Evolutionary conservation across 495 filamentous ascomycete genomes (phyloP).

Genomic region (Aspergillus mulundensis): DNA sequence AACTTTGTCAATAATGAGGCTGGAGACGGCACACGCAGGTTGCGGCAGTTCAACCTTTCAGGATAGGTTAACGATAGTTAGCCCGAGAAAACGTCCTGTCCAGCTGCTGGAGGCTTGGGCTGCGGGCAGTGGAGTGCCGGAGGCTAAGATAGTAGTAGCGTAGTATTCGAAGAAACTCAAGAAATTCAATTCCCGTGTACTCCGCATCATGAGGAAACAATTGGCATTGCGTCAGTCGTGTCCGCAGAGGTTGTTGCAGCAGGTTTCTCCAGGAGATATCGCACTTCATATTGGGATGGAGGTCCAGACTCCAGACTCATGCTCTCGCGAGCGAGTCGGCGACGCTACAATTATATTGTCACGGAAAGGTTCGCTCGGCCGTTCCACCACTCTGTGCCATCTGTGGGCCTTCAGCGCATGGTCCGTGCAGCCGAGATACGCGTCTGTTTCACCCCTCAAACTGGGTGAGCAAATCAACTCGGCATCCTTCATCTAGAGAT

Average conservation of each 20-base stretch:
- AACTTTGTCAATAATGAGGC: too few relatives aligned
- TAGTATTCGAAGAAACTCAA: neutral
- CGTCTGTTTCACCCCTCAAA: constrained; percentile 36
- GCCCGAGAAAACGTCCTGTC: neutral
- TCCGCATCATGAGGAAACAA: too few relatives aligned
- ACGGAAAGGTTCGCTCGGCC: neutral
- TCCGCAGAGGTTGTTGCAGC: too few relatives aligned
- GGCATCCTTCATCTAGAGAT: neutral
- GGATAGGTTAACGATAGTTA: neutral
- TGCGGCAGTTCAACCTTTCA: neutral
- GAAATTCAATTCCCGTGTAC: too few relatives aligned
- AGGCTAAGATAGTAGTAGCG: neutral
- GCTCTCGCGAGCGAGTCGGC: too few relatives aligned
- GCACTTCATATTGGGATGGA: too few relatives aligned
- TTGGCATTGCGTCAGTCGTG: too few relatives aligned
- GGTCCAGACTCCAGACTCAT: too few relatives aligned
- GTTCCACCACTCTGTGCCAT: neutral
- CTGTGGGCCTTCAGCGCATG: constrained; percentile 17
- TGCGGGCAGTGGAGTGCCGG: neutral
- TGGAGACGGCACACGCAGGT: neutral
- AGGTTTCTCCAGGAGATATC: too few relatives aligned
- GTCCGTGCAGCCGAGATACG: constrained; percentile 43
- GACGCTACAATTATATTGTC: too few relatives aligned
- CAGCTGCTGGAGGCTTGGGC: too few relatives aligned
- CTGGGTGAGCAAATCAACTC: too few relatives aligned